phyloP scores from a whole-genome alignment of 1,284 basidiomycete genomes.

The Gymnopus androsaceus region DNA sequence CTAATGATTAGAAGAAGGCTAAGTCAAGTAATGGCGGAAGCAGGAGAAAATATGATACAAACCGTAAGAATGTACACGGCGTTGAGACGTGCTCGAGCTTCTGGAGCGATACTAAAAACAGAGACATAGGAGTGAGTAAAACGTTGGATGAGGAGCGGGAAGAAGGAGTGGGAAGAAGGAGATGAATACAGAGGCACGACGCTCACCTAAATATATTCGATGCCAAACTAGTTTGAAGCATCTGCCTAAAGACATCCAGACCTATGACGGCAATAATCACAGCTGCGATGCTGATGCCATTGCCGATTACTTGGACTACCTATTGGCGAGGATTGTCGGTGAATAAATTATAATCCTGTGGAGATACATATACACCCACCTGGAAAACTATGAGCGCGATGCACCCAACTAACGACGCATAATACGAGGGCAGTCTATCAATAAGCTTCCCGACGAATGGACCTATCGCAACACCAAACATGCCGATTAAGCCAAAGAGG shows the following conservation, averaged over 20 bases:
- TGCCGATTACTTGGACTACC: constrained; percentile 51
- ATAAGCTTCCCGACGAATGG: constrained; percentile 63
- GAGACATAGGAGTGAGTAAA: background rate
- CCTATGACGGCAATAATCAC: constrained; percentile 45
- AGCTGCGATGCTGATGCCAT: constrained; percentile 59
- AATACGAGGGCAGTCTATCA: constrained; percentile 66
- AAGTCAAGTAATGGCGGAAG: background rate
- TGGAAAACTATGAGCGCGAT: constrained; percentile 45
- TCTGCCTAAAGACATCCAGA: constrained; percentile 47
- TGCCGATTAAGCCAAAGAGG: constrained; percentile 70
- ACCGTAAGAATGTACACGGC: constrained; percentile 42
- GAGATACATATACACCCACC: background rate
- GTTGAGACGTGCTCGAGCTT: constrained; percentile 44
- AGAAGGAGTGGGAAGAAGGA: background rate
- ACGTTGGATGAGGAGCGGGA: background rate
- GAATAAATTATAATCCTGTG: background rate
- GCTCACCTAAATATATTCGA: constrained; percentile 40
- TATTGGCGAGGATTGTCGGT: background rate
- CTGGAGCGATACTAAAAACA: constrained; percentile 16
- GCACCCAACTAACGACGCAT: constrained; percentile 55
- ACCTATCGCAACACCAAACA: constrained; percentile 62
- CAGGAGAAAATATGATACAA: background rate
- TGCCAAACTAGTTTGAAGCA: constrained; percentile 38
- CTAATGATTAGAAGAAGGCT: background rate
- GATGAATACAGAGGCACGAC: background rate